Base-by-base conservation (phyloP, 192 early-diverging fungal genomes). In the Phlyctochytrium bullatum region DNA sequence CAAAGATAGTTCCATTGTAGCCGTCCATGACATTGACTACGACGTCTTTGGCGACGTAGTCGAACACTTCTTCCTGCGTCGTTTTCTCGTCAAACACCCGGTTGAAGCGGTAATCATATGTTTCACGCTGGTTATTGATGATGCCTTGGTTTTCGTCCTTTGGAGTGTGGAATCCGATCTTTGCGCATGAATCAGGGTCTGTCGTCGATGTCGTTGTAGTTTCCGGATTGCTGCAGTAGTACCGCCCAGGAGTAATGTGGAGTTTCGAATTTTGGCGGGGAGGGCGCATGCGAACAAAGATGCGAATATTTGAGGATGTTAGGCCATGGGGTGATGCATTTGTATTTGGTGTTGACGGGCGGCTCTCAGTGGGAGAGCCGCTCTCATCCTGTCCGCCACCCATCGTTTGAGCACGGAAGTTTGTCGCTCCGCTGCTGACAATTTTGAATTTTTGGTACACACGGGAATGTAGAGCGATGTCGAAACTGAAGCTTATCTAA, bases 1-100 rank as follows among this genome's bases (percentile, higher is more conserved):
- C 86, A 57, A 88, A 88, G 12, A 88, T 77, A 14, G 86, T 88
- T 16, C 82, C 85, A 62, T 88, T 88, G 68, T 85, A 88, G 17
- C 86, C 86, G 20, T 87, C 82, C 73, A 88, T 52, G 14, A 74
- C 78, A 54, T 83, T 87, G 59, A 69, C 24, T 33, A 87, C 76
- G 14, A 87, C 81, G 29, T 78, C 77, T 59, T 85, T 86, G 14
- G 84, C 86, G 14, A 88, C 84, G 16, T 74, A 65, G 71, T 88
- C 86, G 69, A 88, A 88, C 12, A 88, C 71, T 69, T 88, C 86
- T 23, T 88, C 86, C 73, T 88, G 86, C 27, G 53, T 69, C 0
- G 77, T 64, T 24, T 73, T 61, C 32, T 70, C 61, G 64, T 88
- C 85, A 75, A 88, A 87, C 2, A 88, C 76, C 36, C 69, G 53